Conservation (phyloP, 2,329 filamentous ascomycete genomes). For the Monilinia fructicola region DNA sequence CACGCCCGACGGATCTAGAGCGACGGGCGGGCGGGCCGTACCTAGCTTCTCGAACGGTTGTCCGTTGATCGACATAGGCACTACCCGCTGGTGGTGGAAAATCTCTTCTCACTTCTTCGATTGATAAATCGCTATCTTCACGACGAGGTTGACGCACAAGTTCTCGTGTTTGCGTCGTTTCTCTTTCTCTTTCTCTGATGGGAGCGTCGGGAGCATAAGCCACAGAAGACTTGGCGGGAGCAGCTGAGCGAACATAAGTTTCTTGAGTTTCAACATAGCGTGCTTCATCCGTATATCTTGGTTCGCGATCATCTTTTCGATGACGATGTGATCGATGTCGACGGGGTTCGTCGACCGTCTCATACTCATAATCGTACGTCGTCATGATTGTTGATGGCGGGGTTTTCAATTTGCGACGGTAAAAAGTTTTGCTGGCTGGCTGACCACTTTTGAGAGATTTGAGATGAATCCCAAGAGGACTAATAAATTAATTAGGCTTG, state of each 20-base stretch:
- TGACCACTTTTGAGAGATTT: conserved; percentile 5
- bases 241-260: conserved; percentile 37
- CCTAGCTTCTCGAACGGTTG: conserved; percentile 37
- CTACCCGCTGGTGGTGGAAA: conserved; percentile 63
- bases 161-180: conserved; percentile 49
- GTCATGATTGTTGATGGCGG: conserved; percentile 22
- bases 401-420: conserved; percentile 18
- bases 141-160: conserved; percentile 57
- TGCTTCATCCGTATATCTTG: conserved; percentile 52
- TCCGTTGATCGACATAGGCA: conserved; percentile 33
- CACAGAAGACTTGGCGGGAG: conserved; percentile 29
- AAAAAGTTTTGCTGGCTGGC: neutral
- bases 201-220: conserved; percentile 37
- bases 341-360: conserved; percentile 32
- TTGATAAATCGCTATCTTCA: conserved; percentile 70
- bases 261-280: conserved; percentile 52
- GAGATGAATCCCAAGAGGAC: neutral
- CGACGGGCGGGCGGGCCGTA: conserved; percentile 50
- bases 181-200: conserved; percentile 18
- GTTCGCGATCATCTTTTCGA: conserved; percentile 44
- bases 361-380: conserved; percentile 32
- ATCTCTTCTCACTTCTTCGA: conserved; percentile 82
- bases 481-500: conserved; percentile 18
- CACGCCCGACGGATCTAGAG: conserved; percentile 62
- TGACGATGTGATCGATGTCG: conserved; percentile 36